Evolutionary conservation across 108 stramenopile species (phyloP), one percentile per base, ranked within the genome.

Genomic region (Cyclotella cryptica): DNA sequence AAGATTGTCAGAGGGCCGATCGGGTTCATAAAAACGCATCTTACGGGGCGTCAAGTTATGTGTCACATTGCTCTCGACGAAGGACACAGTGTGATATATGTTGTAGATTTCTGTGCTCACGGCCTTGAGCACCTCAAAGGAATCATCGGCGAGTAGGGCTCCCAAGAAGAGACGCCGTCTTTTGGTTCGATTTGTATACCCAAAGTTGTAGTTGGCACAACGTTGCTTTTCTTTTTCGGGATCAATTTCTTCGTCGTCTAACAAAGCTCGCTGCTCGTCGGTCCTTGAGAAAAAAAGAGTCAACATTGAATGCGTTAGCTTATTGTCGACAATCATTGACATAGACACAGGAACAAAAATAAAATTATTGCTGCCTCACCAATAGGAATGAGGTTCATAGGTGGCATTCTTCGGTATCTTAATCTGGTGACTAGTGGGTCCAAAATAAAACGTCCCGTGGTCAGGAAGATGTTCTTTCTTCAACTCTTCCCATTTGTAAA

Each of bases 31-130:
- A 69, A 79, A 79, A 64, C 80, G 45, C 66, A 79, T 52, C 7
- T 46, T 62, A 28, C 83, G 66, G 0, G 71, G 75, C 1, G 67
- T 47, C 43, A 51, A 19, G n/a, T 42, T 86, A 29, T 87, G 86
- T 0, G 88, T 88, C 13, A 63, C 70, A 77, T 90, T 88, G 75
- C 75, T 69, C 61, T 90, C 90, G 3, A 90, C 74, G 24, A 90
- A 78, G 6, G 78, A 65, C 13, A 88, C 71, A 1, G 81, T 81
- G 57, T 87, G 72, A 29, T 77, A 90, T 17, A 87, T 51, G 10
- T 77, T 83, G 78, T 90, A 79, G 0, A 42, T 74, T 72, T 90
- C 90, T 2, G 73, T 78, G 63, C 82, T 76, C 10, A 59, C 57
- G 0, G 81, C 73, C 24, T 55, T 52, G 11, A 90, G 13, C 12